Base-by-base conservation (phyloP, 768 basidiomycete species). In the Boletellus ananas region DNA sequence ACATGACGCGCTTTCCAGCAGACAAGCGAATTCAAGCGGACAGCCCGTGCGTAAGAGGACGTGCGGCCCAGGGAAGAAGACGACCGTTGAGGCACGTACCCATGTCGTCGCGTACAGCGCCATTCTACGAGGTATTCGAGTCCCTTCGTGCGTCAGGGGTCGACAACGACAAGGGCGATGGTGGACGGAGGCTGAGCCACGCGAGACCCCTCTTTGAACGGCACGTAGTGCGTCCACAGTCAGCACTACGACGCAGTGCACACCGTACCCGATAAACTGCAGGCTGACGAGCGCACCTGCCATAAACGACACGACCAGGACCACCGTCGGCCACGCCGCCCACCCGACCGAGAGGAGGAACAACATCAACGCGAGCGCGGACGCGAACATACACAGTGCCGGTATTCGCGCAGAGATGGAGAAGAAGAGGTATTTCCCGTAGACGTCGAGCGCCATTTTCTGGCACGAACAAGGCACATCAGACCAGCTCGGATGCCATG, bases 391-490 rank as follows among this genome's bases (percentile, higher is more conserved):
- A 61, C 81, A 81, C 7, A 87, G 54, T 0, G 79, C 75, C 0
- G 86, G 87, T 13, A 86, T 68, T 18, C 85, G 77, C 6, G 85
- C 74, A 1, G 82, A 79, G 13, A 89, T 72, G 25, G 81, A 73
- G 64, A 89, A 89, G 70, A 86, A 87, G 49, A 85, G 72, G 63
- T 84, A 84, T 10, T 75, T 74, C 20, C 70, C 72, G 54, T 80
- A 84, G 29, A 87, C 53, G 58, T 86, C 86, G 8, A 59, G 64
- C 0, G 86, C 54, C 53, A 62, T 49, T 59, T 47, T 63, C 63
- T 65, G 37, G 13, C 29, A 29, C 11, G 39, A 1, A 11, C 12
- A 12, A 17, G 21, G n/a, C 2, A 21, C 33, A 13, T 34, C 21
- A 3, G 65, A 29, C 29, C 29, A 7, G 29, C 8, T 29, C 4